phyloP scores from a whole-genome alignment of 495 filamentous ascomycete genomes.

The Parathielavia hyrcaniae region DNA sequence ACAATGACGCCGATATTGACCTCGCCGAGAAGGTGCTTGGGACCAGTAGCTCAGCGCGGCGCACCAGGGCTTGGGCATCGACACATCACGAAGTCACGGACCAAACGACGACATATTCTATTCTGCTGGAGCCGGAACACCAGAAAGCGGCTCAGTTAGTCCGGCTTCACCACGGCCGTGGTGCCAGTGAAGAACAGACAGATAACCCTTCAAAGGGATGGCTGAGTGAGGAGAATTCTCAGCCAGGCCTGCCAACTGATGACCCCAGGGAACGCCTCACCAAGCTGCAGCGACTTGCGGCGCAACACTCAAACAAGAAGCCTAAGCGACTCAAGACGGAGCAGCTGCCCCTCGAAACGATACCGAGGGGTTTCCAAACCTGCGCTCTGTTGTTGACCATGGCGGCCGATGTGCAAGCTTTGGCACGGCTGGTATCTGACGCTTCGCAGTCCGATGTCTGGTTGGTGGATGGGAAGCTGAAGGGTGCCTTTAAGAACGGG shows the following conservation, averaged over 20 bases:
- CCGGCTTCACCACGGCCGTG: not conserved
- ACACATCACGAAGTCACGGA: not conserved
- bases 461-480: conserved; percentile 12
- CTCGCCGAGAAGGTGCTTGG: not conserved
- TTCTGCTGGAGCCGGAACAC: not conserved
- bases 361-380: conserved; percentile 27
- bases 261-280: conserved; percentile 41
- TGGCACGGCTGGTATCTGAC: conserved; percentile 5
- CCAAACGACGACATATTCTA: not conserved
- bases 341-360: conserved; percentile 42
- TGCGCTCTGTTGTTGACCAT: conserved; percentile 26
- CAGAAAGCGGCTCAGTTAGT: not conserved
- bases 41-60: not conserved
- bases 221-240: not conserved
- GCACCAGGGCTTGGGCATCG: not conserved
- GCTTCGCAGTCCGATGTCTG: conserved; percentile 15
- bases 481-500: not conserved
- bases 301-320: conserved; percentile 25
- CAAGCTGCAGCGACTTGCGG: conserved; percentile 35
- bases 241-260: conserved; percentile 29
- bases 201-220: no score
- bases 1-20: not conserved
- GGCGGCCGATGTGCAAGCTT: conserved; percentile 2
- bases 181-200: not conserved
- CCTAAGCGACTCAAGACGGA: conserved; percentile 37